Conservation (phyloP, 306 rosid species). For the Dryas drummondii region DNA sequence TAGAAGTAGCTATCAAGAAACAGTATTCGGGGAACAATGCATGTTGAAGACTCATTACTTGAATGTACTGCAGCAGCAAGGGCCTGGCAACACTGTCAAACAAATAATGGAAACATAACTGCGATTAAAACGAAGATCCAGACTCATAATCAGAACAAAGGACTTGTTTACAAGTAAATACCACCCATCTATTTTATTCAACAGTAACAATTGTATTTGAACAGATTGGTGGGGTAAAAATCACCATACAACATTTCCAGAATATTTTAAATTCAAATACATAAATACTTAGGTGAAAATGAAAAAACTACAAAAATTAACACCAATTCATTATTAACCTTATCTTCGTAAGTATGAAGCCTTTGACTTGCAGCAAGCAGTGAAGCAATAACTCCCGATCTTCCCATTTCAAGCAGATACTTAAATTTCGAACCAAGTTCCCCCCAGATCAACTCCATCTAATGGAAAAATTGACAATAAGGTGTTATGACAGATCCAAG, state of each 20-base stretch:
- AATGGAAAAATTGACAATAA: constrained; percentile 24
- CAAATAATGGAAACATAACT: constrained; percentile 17
- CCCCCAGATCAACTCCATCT: constrained; percentile 85
- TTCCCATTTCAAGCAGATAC: constrained; percentile 77
- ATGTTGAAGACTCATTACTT: constrained; percentile 51
- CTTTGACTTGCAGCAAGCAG: constrained; percentile 76
- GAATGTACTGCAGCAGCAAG: constrained; percentile 67
- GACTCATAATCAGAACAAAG: constrained; percentile 19
- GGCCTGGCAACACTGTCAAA: constrained; percentile 74
- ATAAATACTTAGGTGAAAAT: background rate
- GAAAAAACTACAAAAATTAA: constrained; percentile 3
- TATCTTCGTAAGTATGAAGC: constrained; percentile 65
- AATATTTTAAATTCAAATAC: constrained; percentile 9
- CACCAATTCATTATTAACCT: constrained; percentile 48
- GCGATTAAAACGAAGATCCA: constrained; percentile 12
- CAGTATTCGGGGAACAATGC: constrained; percentile 76
- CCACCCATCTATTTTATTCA: background rate
- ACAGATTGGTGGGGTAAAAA: background rate
- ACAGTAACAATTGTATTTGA: background rate
- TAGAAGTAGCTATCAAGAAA: constrained; percentile 76
- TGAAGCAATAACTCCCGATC: constrained; percentile 87
- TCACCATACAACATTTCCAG: background rate
- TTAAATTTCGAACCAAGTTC: constrained; percentile 74
- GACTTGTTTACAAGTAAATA: constrained; percentile 4
- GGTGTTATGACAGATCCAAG: background rate